Conservation (phyloP, 179 eudicot species). For the Pouteria campechiana region DNA sequence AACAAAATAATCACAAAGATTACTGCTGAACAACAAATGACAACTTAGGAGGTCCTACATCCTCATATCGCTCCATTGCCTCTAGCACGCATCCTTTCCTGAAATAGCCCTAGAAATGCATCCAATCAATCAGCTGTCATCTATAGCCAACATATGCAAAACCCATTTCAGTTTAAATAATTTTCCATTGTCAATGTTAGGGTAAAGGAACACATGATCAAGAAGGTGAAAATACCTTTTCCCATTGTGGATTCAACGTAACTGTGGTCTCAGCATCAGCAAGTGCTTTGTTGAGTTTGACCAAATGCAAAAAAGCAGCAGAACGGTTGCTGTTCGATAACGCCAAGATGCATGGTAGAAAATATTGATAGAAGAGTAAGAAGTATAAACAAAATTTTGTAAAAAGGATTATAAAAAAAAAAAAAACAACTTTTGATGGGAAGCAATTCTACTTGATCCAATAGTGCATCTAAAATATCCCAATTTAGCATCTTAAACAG, state of each 20-base stretch:
- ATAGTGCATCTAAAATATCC: too few species aligned
- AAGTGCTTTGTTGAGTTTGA: slow-evolving; percentile 87
- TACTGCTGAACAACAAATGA: too few species aligned
- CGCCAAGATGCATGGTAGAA: neutral
- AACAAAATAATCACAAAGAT: neutral
- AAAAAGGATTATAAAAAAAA: too few species aligned
- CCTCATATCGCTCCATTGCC: slow-evolving; percentile 86
- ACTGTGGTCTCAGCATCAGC: slow-evolving; percentile 92
- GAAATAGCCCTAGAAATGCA: slow-evolving; percentile 67
- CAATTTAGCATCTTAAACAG: too few species aligned
- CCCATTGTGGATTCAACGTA: slow-evolving; percentile 77
- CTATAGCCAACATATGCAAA: too few species aligned
- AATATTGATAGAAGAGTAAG: too few species aligned
- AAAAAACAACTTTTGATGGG: too few species aligned
- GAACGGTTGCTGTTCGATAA: slow-evolving; percentile 73
- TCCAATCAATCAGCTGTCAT: too few species aligned
- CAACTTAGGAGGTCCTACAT: slow-evolving; percentile 23
- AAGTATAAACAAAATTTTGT: slow-evolving; percentile 2
- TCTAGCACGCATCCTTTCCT: slow-evolving; percentile 94
- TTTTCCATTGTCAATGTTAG: neutral
- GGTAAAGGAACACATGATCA: neutral
- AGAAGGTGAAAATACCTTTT: slow-evolving; percentile 45
- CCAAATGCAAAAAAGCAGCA: slow-evolving; percentile 90
- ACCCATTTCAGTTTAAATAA: neutral
- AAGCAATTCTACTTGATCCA: too few species aligned